A percentile compares a stretch with the other conserved stretches of the same genome.
phyloP scores from a whole-genome alignment of 352 stramenopile species.

The Phytophthora syringae region DNA sequence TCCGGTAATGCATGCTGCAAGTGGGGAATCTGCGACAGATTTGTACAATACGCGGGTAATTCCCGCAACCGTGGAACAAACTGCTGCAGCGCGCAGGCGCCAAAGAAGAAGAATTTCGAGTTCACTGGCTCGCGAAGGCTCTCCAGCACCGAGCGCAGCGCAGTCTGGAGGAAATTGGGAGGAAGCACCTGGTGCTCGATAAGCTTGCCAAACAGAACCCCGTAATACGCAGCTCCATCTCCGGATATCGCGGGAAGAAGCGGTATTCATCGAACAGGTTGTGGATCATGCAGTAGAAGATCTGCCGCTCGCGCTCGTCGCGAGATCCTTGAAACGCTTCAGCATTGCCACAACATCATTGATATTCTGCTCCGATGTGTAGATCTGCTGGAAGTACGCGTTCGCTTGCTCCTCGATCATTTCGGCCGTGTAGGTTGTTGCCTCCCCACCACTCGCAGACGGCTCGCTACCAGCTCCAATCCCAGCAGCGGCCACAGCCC shows the following conservation, averaged over 20 bases:
- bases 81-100: constrained; percentile 98
- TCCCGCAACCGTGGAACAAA: constrained; percentile 97
- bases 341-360: constrained; percentile 98
- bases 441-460: constrained; percentile 29
- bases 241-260: constrained; percentile 99
- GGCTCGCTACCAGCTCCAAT: constrained; percentile 25
- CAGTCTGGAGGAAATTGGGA: constrained; percentile 98
- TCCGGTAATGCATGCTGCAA: constrained; percentile 94
- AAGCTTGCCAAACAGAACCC: constrained; percentile 98
- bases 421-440: constrained; percentile 82
- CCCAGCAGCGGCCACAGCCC: constrained; percentile 1
- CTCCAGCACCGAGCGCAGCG: constrained; percentile 97
- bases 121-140: constrained; percentile 96
- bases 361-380: constrained; percentile 98
- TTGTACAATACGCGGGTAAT: constrained; percentile 97
- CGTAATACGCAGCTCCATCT: constrained; percentile 99
- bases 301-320: constrained; percentile 97
- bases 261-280: constrained; percentile 99
- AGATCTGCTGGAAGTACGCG: constrained; percentile 99
- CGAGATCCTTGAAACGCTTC: constrained; percentile 97
- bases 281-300: constrained; percentile 99
- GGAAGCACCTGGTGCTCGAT: constrained; percentile 99
- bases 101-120: constrained; percentile 99
- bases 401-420: constrained; percentile 99
- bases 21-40: constrained; percentile 98